Conservation (phyloP, 2,329 filamentous ascomycete species). For the Aaosphaeria arxii region DNA sequence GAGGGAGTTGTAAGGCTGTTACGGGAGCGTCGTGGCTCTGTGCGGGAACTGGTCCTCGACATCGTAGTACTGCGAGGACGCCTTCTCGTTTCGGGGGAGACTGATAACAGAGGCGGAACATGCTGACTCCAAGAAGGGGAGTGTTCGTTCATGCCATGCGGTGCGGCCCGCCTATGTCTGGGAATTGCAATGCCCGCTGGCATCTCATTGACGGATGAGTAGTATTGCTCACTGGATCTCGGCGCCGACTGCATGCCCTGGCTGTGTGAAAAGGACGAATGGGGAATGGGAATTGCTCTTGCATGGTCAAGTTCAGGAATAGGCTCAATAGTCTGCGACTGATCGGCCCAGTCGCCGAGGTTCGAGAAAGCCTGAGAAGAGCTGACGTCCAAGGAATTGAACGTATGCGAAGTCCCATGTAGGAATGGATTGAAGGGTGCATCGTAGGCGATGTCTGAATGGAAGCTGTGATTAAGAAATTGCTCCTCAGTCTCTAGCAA, state of each 20-base stretch:
- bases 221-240: not conserved
- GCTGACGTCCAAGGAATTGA: conserved; percentile 26
- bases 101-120: conserved; percentile 21
- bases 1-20: conserved; percentile 21
- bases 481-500: conserved; percentile 20
- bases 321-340: conserved; percentile 24
- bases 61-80: conserved; percentile 18
- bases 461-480: conserved; percentile 4
- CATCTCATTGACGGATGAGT: conserved; percentile 22
- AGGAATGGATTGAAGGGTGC: conserved; percentile 28
- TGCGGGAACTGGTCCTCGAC: conserved; percentile 23
- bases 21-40: conserved; percentile 14
- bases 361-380: conserved; percentile 27
- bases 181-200: conserved; percentile 8
- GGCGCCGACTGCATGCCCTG: not conserved
- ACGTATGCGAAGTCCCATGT: conserved; percentile 23
- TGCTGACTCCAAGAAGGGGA: conserved; percentile 11
- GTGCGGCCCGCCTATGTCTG: not conserved
- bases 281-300: conserved; percentile 28
- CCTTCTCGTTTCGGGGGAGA: conserved; percentile 20
- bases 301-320: conserved; percentile 23
- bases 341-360: conserved; percentile 27
- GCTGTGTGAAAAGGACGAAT: conserved; percentile 2
- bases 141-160: not conserved
- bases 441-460: conserved; percentile 15